These are phyloP conservation scores for Pythium oligandrum DNA, from an alignment of 352 stramenopile species.

Conservation along the genomic window DNA sequence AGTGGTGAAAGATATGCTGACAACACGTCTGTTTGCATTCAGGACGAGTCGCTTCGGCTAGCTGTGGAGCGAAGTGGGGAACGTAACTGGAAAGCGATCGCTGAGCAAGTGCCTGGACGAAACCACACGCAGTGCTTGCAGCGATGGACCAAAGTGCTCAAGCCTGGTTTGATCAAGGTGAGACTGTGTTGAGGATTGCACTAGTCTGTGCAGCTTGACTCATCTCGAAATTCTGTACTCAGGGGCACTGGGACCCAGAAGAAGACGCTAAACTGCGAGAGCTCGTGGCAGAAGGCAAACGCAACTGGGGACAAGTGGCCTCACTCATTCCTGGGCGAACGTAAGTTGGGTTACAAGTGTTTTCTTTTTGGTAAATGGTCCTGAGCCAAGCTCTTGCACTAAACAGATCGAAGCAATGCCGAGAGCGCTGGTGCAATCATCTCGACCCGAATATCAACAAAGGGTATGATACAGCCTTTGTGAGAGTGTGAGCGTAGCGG, in stretches of 20 bases:
- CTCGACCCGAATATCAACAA: slow-evolving; percentile 92
- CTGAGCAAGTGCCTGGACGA: slow-evolving; percentile 83
- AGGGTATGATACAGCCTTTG: slow-evolving; percentile 36
- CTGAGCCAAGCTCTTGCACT: too few species aligned
- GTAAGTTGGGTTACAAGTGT: slow-evolving; percentile 25
- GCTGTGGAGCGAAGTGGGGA: slow-evolving; percentile 84
- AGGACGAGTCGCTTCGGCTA: slow-evolving; percentile 77
- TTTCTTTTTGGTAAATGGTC: not conserved
- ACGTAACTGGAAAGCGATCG: slow-evolving; percentile 90
- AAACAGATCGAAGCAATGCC: slow-evolving; percentile 88
- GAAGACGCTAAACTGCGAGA: slow-evolving; percentile 85
- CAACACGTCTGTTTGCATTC: not conserved
- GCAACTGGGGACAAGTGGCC: slow-evolving; percentile 88
- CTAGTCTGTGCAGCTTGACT: slow-evolving; percentile 5
- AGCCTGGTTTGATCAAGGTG: slow-evolving; percentile 91
- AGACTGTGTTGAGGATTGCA: slow-evolving; percentile 1
- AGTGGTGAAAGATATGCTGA: too few species aligned
- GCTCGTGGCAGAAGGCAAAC: slow-evolving; percentile 82
- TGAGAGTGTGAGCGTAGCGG: too few species aligned
- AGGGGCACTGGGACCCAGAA: slow-evolving; percentile 90
- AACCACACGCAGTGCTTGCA: slow-evolving; percentile 93
- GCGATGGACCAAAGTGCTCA: slow-evolving; percentile 92
- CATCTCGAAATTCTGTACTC: not conserved
- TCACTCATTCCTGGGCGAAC: slow-evolving; percentile 78
- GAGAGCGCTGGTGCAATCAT: slow-evolving; percentile 91